A percentile compares a stretch with the other conserved stretches of the same genome.
Conservation (phyloP, 768 basidiomycete species). For the Cyclocybe aegerita region DNA sequence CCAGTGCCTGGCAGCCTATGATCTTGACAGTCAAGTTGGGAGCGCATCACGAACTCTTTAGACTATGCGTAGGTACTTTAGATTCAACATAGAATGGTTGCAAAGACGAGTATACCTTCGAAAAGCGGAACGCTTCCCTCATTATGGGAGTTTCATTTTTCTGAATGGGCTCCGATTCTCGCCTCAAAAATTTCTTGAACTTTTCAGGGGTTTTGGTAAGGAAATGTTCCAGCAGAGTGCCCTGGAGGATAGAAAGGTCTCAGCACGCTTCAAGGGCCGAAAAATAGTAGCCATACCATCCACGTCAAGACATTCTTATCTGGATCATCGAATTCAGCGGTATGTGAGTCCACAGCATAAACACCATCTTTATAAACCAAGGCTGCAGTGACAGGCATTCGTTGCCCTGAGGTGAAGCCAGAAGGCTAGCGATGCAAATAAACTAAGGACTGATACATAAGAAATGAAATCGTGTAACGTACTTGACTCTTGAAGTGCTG, state of each 20-base stretch:
- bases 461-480: constrained; percentile 16
- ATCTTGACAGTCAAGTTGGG: constrained; percentile 90
- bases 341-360: constrained; percentile 65
- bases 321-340: constrained; percentile 34
- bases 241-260: constrained; percentile 43
- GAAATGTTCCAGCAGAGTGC: constrained; percentile 86
- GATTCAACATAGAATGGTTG: background rate
- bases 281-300: constrained; percentile 48
- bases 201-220: constrained; percentile 66
- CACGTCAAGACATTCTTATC: constrained; percentile 75
- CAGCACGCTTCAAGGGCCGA: background rate
- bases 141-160: constrained; percentile 29
- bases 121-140: constrained; percentile 83
- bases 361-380: constrained; percentile 66
- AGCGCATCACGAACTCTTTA: constrained; percentile 81
- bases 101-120: constrained; percentile 52
- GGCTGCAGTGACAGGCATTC: constrained; percentile 69
- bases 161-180: constrained; percentile 23
- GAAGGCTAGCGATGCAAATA: constrained; percentile 38
- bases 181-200: constrained; percentile 57
- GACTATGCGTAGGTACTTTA: constrained; percentile 33
- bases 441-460: background rate
- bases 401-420: constrained; percentile 76
- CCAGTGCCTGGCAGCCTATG: constrained; percentile 81
- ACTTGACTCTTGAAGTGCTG: constrained; percentile 60